A percentile compares a stretch with the other conserved stretches of the same genome.
phyloP scores from a whole-genome alignment of 2,329 filamentous ascomycete species.

The Epicoccum nigrum region DNA sequence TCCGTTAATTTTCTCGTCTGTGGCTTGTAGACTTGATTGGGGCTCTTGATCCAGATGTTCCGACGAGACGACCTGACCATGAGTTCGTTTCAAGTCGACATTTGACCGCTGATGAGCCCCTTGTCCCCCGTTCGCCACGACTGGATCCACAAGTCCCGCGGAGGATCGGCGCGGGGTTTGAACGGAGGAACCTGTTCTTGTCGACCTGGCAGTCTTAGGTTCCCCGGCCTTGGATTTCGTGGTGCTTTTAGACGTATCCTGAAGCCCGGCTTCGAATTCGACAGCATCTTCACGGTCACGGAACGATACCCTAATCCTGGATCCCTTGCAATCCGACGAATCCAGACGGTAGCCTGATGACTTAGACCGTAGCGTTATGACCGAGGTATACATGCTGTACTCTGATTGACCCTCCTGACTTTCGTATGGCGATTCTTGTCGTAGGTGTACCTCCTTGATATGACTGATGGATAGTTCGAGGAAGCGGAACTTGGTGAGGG shows the following conservation, averaged over 20 bases:
- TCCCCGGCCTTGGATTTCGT: background rate
- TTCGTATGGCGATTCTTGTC: slow-evolving; percentile 12
- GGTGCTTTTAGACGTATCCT: slow-evolving; percentile 1
- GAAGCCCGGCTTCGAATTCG: slow-evolving; percentile 22
- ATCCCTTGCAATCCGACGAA: slow-evolving; percentile 20
- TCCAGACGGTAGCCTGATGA: slow-evolving; percentile 34
- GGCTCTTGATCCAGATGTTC: background rate
- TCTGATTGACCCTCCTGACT: slow-evolving; percentile 13
- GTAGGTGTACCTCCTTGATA: slow-evolving; percentile 19
- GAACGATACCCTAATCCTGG: slow-evolving; percentile 33
- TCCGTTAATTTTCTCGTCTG: background rate
- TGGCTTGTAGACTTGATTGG: background rate
- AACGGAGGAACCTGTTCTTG: background rate
- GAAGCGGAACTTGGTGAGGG: slow-evolving; percentile 25
- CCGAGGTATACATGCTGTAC: slow-evolving; percentile 12
- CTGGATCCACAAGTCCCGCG: background rate
- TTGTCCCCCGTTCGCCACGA: no score
- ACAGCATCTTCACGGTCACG: slow-evolving; percentile 21
- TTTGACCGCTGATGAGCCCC: no score
- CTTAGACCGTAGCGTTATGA: background rate
- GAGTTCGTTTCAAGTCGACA: no score
- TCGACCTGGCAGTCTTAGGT: background rate
- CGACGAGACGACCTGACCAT: background rate
- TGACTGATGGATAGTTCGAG: slow-evolving; percentile 38
- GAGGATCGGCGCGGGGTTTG: background rate